These are phyloP conservation scores for Penicillium herquei DNA, from an alignment of 495 filamentous ascomycete genomes.

Conservation along the genomic window DNA sequence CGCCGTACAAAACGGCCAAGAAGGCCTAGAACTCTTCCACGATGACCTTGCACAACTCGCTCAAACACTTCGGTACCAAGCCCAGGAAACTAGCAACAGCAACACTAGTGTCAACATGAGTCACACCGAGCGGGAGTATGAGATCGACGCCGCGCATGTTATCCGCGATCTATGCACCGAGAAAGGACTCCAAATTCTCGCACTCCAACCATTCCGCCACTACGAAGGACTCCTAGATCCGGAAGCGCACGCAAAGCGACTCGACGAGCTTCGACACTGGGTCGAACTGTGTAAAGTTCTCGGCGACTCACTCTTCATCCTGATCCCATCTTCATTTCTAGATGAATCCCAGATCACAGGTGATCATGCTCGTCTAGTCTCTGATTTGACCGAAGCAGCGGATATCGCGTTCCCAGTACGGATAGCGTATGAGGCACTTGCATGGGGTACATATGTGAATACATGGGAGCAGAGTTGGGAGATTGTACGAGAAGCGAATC, in stretches of 20 bases:
- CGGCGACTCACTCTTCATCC: conserved; percentile 57
- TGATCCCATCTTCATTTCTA: conserved; percentile 67
- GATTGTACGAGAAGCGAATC: conserved; percentile 57
- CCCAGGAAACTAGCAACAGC: background rate
- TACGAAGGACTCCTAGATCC: conserved; percentile 68
- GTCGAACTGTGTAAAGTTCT: conserved; percentile 58
- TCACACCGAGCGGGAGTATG: conserved; percentile 21
- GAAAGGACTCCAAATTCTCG: conserved; percentile 54
- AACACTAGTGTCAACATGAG: background rate
- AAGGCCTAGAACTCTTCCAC: conserved; percentile 27
- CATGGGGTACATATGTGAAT: conserved; percentile 67
- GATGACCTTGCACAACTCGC: conserved; percentile 28
- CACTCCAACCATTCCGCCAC: conserved; percentile 71
- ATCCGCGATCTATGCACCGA: conserved; percentile 55
- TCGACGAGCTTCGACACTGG: conserved; percentile 62
- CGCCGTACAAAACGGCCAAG: conserved; percentile 18
- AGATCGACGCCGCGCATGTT: conserved; percentile 50
- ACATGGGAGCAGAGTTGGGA: conserved; percentile 71
- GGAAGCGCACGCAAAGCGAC: conserved; percentile 46
- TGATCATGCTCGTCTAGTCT: conserved; percentile 53
- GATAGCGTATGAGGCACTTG: conserved; percentile 67
- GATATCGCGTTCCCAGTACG: conserved; percentile 58
- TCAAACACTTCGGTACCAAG: conserved; percentile 13
- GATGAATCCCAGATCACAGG: conserved; percentile 48
- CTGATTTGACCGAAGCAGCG: conserved; percentile 60